Evolutionary conservation across 2,329 filamentous ascomycete genomes (phyloP).

Genomic region (Cladophialophora chaetospira): DNA sequence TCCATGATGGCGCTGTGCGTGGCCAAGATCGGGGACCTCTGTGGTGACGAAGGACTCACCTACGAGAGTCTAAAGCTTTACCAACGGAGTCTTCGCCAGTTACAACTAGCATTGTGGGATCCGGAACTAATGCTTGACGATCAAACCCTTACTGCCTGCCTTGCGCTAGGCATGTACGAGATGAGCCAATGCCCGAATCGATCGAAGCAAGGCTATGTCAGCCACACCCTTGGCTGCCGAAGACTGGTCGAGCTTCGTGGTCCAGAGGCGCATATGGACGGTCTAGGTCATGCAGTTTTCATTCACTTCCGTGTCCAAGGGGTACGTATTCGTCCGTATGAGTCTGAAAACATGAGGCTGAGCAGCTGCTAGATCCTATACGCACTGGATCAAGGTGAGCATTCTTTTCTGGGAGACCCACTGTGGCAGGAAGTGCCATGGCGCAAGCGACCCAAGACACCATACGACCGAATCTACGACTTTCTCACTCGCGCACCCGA

Average conservation of each 20-base stretch:
- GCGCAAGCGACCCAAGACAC: constrained; percentile 33
- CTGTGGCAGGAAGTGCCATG: constrained; percentile 40
- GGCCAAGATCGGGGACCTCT: constrained; percentile 35
- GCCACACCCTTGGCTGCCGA: constrained; percentile 39
- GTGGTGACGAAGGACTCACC: constrained; percentile 26
- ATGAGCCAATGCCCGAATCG: constrained; percentile 40
- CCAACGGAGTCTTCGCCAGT: constrained; percentile 38
- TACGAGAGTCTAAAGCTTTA: constrained; percentile 39
- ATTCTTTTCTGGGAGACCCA: constrained; percentile 36
- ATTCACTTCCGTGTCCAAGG: constrained; percentile 36
- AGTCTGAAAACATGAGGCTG: background rate
- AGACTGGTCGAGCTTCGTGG: constrained; percentile 40
- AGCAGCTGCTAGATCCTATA: constrained; percentile 37
- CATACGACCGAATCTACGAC: constrained; percentile 37
- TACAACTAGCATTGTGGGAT: constrained; percentile 41
- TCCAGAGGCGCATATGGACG: constrained; percentile 37
- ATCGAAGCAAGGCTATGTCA: constrained; percentile 37
- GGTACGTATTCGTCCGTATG: constrained; percentile 21
- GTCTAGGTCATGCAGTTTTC: constrained; percentile 40
- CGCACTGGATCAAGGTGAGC: constrained; percentile 31
- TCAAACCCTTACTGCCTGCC: constrained; percentile 41
- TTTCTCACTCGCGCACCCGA: constrained; percentile 35
- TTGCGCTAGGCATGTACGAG: constrained; percentile 41
- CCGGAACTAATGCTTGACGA: constrained; percentile 38
- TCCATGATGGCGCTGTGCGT: constrained; percentile 37